phyloP scores from a whole-genome alignment of 2,329 filamentous ascomycete genomes.

The Alternaria triticina region DNA sequence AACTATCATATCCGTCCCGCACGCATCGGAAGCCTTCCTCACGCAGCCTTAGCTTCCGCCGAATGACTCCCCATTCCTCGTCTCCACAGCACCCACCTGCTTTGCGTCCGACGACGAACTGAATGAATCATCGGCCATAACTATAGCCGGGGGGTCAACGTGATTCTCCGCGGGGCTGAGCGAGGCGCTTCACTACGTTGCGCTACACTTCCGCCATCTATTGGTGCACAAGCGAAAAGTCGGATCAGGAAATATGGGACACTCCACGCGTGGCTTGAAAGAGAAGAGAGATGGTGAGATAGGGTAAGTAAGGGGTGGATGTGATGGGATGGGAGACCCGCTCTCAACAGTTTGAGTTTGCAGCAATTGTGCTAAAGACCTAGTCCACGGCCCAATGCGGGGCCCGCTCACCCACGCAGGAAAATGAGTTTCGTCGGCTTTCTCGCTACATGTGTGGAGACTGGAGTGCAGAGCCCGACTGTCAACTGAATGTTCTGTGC shows the following conservation, averaged over 20 bases:
- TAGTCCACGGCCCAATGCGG: not conserved
- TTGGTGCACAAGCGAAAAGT: not conserved
- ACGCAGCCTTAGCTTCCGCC: conserved; percentile 8
- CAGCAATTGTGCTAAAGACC: not conserved
- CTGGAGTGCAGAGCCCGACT: conserved; percentile 12
- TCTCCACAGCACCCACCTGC: not conserved
- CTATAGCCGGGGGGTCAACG: not conserved
- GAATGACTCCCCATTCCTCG: not conserved
- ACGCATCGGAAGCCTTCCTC: conserved; percentile 3
- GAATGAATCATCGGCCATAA: not conserved
- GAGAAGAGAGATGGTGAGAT: not conserved
- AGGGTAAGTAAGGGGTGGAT: not conserved
- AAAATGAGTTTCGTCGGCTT: not conserved
- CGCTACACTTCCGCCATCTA: not conserved
- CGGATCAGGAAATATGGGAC: not conserved
- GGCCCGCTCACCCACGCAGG: not conserved
- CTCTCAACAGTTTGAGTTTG: conserved; percentile 28
- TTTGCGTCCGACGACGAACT: not conserved
- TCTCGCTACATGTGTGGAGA: conserved; percentile 5
- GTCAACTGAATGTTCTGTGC: not conserved
- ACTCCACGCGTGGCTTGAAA: not conserved
- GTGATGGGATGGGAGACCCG: conserved; percentile 11
- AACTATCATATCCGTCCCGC: not conserved
- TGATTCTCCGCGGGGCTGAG: not conserved
- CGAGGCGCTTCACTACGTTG: not conserved